Evolutionary conservation across 208 protist genomes (phyloP).

Genomic region (Acanthamoeba sp.): DNA sequence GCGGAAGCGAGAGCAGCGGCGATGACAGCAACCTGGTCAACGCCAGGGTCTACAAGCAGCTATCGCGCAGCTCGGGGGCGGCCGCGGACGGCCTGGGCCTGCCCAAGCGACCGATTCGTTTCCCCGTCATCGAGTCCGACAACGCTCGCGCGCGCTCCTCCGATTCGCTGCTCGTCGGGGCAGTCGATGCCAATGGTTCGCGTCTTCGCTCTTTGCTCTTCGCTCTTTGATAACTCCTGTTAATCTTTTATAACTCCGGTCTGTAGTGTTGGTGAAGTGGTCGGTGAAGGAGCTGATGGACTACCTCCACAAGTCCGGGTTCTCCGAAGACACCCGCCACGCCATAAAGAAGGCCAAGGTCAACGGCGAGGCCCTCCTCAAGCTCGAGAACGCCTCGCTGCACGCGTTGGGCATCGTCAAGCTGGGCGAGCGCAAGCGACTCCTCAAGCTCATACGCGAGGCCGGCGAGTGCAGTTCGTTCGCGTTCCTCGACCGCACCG

Average conservation of each 20-base stretch:
- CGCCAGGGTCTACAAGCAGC: background rate
- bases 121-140: background rate
- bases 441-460: background rate
- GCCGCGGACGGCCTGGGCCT: background rate
- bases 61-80: background rate
- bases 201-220: background rate
- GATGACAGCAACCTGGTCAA: background rate
- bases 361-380: constrained; percentile 27
- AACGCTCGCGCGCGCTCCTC: background rate
- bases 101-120: background rate
- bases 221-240: background rate
- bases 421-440: constrained; percentile 16
- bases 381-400: background rate
- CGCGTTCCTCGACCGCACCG: constrained; percentile 12
- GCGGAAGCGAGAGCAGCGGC: background rate
- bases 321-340: background rate
- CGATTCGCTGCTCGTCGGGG: background rate
- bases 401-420: background rate
- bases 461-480: constrained; percentile 2
- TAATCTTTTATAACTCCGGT: too few relatives aligned
- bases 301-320: background rate
- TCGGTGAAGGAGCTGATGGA: background rate
- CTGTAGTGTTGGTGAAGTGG: background rate
- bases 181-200: background rate
- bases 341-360: constrained; percentile 43